Percentiles rank a stretch among this genome's conserved stretches.
phyloP scores from a whole-genome alignment of 768 basidiomycete species.

The Boletus reticulatus region DNA sequence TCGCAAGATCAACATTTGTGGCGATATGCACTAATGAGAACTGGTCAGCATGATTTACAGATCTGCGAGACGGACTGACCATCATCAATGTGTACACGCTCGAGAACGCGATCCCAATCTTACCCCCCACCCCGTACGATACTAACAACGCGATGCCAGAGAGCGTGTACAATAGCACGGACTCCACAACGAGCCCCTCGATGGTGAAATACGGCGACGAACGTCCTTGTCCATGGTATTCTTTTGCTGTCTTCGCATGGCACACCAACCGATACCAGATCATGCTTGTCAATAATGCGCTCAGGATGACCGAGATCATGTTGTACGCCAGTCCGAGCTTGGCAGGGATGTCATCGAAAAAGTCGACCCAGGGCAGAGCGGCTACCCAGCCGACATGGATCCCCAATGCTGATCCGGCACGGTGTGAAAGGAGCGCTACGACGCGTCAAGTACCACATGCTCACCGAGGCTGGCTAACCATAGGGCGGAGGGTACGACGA shows the following conservation, averaged over 20 bases:
- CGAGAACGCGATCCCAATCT: background rate
- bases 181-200: conserved; percentile 8
- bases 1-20: conserved; percentile 15
- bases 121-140: background rate
- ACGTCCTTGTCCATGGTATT: background rate
- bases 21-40: conserved; percentile 10
- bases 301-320: conserved; percentile 3
- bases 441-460: background rate
- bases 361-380: background rate
- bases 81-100: conserved; percentile 7
- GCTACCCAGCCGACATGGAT: background rate
- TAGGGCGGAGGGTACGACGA: conserved; percentile 7
- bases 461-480: conserved; percentile 16
- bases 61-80: background rate
- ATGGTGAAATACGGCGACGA: conserved; percentile 1
- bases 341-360: background rate
- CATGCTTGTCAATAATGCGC: conserved; percentile 5
- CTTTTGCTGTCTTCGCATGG: background rate
- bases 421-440: background rate
- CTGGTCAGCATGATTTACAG: background rate
- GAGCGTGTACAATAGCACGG: conserved; percentile 12
- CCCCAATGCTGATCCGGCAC: conserved; percentile 1
- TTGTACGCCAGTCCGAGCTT: conserved; percentile 3
- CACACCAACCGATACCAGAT: conserved; percentile 6
- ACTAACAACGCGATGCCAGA: conserved; percentile 12